Conservation (phyloP, 2,329 filamentous ascomycete species). For the Arthrobotrys pseudoclavata region DNA sequence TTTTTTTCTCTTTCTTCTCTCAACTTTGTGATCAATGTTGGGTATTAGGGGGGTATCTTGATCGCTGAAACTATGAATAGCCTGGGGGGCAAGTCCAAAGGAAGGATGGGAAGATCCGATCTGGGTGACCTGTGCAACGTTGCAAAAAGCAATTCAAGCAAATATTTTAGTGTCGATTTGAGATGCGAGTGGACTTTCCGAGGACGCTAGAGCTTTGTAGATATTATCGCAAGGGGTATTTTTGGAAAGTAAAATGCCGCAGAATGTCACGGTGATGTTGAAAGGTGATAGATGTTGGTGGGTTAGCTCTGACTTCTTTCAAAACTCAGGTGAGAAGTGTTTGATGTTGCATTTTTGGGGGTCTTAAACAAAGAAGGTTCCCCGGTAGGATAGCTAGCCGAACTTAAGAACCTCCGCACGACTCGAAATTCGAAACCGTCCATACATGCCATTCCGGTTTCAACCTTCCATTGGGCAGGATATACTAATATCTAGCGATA, state of each 20-base stretch:
- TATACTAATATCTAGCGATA: not conserved
- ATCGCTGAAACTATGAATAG: not conserved
- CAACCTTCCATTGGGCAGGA: not conserved
- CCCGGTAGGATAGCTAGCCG: too few species aligned
- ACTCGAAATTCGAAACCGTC: too few species aligned
- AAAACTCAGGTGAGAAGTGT: constrained; percentile 2
- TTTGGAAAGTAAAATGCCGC: not conserved
- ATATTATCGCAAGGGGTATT: not conserved
- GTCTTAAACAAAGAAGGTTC: not conserved
- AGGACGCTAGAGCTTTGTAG: not conserved
- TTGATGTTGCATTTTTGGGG: constrained; percentile 13
- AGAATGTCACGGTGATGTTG: not conserved
- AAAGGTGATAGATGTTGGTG: constrained; percentile 10
- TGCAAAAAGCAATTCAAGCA: not conserved
- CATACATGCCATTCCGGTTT: not conserved
- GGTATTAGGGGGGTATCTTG: not conserved
- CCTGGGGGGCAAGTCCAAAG: not conserved
- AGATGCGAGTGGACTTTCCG: not conserved
- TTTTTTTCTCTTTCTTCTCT: constrained; percentile 8
- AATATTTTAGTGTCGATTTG: not conserved
- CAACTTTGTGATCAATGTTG: constrained; percentile 42
- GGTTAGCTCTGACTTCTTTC: not conserved
- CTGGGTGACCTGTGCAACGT: constrained; percentile 8
- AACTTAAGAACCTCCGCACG: too few species aligned
- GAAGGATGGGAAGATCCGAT: constrained; percentile 4